Evolutionary conservation across 2,329 filamentous ascomycete species (phyloP).

Genomic region (Fulvia fulva): DNA sequence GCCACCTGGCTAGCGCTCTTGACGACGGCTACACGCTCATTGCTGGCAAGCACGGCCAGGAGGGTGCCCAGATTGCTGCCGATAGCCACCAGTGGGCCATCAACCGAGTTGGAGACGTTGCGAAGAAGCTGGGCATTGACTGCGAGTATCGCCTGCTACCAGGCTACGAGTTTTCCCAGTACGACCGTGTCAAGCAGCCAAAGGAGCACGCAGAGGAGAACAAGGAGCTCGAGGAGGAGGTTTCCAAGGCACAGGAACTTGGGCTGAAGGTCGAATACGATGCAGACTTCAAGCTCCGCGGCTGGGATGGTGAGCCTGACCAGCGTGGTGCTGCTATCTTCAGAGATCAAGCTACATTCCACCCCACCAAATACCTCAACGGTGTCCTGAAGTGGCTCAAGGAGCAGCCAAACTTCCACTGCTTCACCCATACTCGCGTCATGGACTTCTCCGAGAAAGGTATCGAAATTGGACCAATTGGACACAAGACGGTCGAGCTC

Average conservation of each 20-base stretch:
- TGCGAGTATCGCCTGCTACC: constrained; percentile 54
- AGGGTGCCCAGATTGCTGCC: constrained; percentile 27
- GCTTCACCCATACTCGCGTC: constrained; percentile 51
- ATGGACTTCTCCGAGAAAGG: constrained; percentile 48
- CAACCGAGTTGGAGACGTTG: constrained; percentile 49
- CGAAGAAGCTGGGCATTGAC: constrained; percentile 48
- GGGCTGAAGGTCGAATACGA: constrained; percentile 44
- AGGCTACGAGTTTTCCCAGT: constrained; percentile 51
- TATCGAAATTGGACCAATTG: constrained; percentile 43
- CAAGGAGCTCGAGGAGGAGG: constrained; percentile 45
- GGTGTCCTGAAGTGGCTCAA: constrained; percentile 52
- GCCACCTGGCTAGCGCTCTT: constrained; percentile 50
- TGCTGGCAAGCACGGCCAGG: constrained; percentile 48
- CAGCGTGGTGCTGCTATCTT: constrained; percentile 51
- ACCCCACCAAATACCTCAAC: constrained; percentile 54
- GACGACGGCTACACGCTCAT: constrained; percentile 53
- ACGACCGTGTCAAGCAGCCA: constrained; percentile 35
- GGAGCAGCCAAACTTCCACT: constrained; percentile 51
- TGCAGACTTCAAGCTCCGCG: constrained; percentile 46
- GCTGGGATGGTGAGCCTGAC: constrained; percentile 50
- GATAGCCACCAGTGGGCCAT: constrained; percentile 55
- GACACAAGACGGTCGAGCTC: constrained; percentile 46
- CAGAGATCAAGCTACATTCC: constrained; percentile 51
- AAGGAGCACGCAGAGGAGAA: constrained; percentile 46
- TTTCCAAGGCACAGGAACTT: constrained; percentile 41